Percentiles rank a stretch among this genome's conserved stretches.
phyloP scores from a whole-genome alignment of 2,329 filamentous ascomycete genomes.

The Fusarium miscanthi region DNA sequence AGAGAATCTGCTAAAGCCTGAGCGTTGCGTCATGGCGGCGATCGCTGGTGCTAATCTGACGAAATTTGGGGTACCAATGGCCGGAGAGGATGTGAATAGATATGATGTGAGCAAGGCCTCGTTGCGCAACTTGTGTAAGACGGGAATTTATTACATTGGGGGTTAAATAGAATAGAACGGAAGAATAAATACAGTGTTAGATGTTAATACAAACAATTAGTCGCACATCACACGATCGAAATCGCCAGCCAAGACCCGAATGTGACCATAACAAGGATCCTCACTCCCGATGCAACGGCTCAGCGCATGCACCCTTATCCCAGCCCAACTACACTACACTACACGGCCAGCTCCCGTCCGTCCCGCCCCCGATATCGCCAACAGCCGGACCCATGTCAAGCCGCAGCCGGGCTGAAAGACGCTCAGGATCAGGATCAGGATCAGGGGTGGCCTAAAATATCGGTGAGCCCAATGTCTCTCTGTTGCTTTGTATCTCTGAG shows the following conservation, averaged over 20 bases:
- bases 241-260: neutral
- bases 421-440: slow-evolving; percentile 5
- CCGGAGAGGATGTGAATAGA: too few relatives aligned
- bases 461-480: slow-evolving; percentile 25
- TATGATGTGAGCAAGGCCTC: neutral
- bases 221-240: neutral
- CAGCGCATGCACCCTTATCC: neutral
- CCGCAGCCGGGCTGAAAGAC: slow-evolving; percentile 21
- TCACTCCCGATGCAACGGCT: slow-evolving; percentile 12
- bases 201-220: neutral
- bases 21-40: neutral
- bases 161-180: neutral
- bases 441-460: slow-evolving; percentile 22
- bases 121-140: neutral
- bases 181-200: neutral
- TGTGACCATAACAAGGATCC: neutral
- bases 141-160: neutral
- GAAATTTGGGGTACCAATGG: neutral
- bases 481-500: neutral
- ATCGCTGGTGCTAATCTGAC: neutral
- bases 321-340: neutral
- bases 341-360: neutral
- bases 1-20: neutral
- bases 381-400: slow-evolving; percentile 13
- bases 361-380: slow-evolving; percentile 36